Evolutionary conservation across 192 early-diverging fungal species (phyloP).

Genomic region (Entomortierella beljakovae): DNA sequence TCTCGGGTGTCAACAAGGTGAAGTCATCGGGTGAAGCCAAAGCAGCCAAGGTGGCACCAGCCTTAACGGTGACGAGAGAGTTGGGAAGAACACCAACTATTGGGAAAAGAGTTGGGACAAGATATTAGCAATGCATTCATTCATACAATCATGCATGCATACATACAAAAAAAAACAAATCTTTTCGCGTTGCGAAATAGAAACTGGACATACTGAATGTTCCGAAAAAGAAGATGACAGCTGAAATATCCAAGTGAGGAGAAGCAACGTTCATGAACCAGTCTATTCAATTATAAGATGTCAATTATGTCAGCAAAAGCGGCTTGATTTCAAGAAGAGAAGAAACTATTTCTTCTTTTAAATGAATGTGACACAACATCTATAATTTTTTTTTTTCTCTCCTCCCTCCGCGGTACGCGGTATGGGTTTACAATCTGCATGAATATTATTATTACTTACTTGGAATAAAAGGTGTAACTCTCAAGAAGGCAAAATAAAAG

Average conservation of each 20-base stretch:
- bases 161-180: background rate
- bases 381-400: too few species aligned
- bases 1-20: conserved; percentile 51
- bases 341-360: too few species aligned
- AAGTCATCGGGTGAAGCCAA: conserved; percentile 55
- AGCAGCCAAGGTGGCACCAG: conserved; percentile 54
- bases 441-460: conserved; percentile 15
- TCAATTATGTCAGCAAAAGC: background rate
- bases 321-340: too few species aligned
- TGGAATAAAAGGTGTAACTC: conserved; percentile 47
- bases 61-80: conserved; percentile 54
- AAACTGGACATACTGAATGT: conserved; percentile 25
- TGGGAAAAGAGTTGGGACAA: background rate
- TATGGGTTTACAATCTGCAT: too few species aligned
- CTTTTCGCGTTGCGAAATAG: background rate
- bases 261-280: conserved; percentile 61
- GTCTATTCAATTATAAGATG: conserved; percentile 15
- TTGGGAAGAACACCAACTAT: conserved; percentile 53
- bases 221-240: conserved; percentile 46
- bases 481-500: conserved; percentile 53
- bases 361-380: too few species aligned
- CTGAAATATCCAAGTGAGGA: conserved; percentile 52
- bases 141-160: background rate
- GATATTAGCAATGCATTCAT: background rate
- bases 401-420: too few species aligned